Conservation (phyloP, 495 filamentous ascomycete genomes). For the Penicillium pancosmium region DNA sequence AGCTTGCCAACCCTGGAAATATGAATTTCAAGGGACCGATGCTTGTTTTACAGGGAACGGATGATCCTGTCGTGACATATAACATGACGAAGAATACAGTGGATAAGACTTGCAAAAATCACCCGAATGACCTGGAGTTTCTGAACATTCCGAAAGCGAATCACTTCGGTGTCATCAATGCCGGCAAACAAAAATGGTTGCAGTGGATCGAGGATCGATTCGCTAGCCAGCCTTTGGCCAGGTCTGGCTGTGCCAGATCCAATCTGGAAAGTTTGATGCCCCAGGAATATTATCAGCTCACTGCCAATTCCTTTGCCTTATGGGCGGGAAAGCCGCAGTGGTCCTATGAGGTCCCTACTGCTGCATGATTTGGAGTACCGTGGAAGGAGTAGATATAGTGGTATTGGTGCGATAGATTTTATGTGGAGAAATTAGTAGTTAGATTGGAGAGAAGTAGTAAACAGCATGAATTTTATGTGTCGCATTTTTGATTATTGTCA, state of each 20-base stretch:
- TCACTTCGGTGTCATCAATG: conserved; percentile 41
- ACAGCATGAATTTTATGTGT: too few species aligned
- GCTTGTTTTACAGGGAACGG: conserved; percentile 43
- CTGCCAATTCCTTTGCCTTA: conserved; percentile 28
- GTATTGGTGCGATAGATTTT: neutral
- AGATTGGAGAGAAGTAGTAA: neutral
- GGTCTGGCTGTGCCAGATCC: conserved; percentile 19
- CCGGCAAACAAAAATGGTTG: conserved; percentile 40
- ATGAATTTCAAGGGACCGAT: conserved; percentile 45
- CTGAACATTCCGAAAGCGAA: conserved; percentile 32
- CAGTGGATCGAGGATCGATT: conserved; percentile 47
- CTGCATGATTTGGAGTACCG: neutral
- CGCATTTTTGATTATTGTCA: too few species aligned
- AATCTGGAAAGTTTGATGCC: conserved; percentile 30
- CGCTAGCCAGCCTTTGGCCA: conserved; percentile 19
- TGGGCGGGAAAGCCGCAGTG: conserved; percentile 28
- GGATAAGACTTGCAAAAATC: conserved; percentile 34
- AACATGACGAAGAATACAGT: conserved; percentile 31
- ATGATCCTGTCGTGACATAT: conserved; percentile 31
- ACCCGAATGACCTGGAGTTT: conserved; percentile 35
- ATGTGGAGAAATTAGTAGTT: neutral
- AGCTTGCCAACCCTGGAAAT: conserved; percentile 30
- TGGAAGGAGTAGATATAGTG: neutral
- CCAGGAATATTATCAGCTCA: conserved; percentile 24
- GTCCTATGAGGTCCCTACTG: neutral